Evolutionary conservation across 352 stramenopile genomes (phyloP), one percentile per base, ranked within the genome.

Genomic region (Thraustochytrium striatum): DNA sequence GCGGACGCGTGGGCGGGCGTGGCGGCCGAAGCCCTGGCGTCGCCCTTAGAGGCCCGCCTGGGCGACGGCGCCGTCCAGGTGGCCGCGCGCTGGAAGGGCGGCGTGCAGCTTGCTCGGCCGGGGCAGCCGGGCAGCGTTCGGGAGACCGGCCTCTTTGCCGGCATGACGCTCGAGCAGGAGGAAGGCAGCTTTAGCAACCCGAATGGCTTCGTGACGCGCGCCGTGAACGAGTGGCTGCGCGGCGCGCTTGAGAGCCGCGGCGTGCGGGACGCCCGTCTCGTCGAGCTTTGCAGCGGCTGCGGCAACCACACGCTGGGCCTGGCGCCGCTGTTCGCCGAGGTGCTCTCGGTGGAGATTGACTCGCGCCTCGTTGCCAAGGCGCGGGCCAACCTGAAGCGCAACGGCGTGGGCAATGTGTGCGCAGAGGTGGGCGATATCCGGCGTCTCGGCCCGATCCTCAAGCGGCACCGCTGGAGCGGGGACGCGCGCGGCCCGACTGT

Each of bases 281-380:
- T 83, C 9, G 79, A 83, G 50, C 72, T 83, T 5, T 83, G 53
- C 39, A 81, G 79, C 50, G 79, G 79, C 2, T 55, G 44, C 19
- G 79, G 79, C 25, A 83, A 82, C 28, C 79, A 83, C 30, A 83
- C 79, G 28, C 44, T 83, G 19, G 72, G 57, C 16, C 68, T 83
- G 2, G 61, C 44, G 7, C 36, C 44, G 3, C 47, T 79, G 33
- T 83, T 83, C 44, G 25, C 13, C n/a, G 11, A 52, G 28, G 70
- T 83, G 16, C 32, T 82, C 38, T 70, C 36, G 19, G 79, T 83
- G 9, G 79, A 83, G 58, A 82, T 83, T 35, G 72, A 83, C 25
- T 30, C 35, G 38, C 55, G 78, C 0, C 44, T 83, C 5, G 70
- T 82, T 5, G 43, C 7, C 16, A 36, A 57, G 50, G 70, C 72